Base-by-base conservation (phyloP, 495 filamentous ascomycete genomes). In the Penicillium ochrochloron region DNA sequence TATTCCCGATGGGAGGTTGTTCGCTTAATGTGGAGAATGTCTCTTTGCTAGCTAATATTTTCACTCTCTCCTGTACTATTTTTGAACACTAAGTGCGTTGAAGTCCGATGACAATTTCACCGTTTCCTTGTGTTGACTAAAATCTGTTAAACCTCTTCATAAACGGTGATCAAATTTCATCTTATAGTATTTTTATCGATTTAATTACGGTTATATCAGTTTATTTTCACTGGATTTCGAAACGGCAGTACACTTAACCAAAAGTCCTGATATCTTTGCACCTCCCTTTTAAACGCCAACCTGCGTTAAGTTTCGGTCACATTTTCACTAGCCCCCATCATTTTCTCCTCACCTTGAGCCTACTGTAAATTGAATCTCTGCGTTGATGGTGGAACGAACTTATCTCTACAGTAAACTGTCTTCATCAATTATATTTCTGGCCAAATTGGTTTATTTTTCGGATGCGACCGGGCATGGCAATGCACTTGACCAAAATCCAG, bases 341-440 rank as follows among this genome's bases (percentile, higher is more conserved):
- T 52, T 54, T 33, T 54, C 34, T 54, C 51, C 51, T 54, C 27
- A 19, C 51, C 11, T 54, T 54, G 51, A 54, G 51, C 51, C 11
- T 54, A 54, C 51, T 51, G 27, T 33, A 54, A 33, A 27, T 54
- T 54, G 51, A 54, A 33, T 54, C 51, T 54, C 51, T 54, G 51
- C 31, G 51, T 54, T 54, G 51, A 54, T 54, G 51, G 27, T 33
- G 27, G 8, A 54, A 14, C n/a, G 51, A 54, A 54, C 17, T 34
- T 54, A 54, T 54, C 51, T 31, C 51, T n/a, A 54, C 25, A 54
- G 51, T 54, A 54, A 54, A 54, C 51, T 2, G 51, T 54, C 17
- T 33, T 54, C 51, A 31, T 54, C 51, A 33, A 54, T 33, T 34
- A n/a, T 31, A 17, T 17, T 33, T 54, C 27, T 33, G 25, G 51